A percentile compares a stretch with the other conserved stretches of the same genome.
These are phyloP conservation scores for Pisolithus tinctorius DNA, from an alignment of 768 basidiomycete species.

Conservation along the genomic window DNA sequence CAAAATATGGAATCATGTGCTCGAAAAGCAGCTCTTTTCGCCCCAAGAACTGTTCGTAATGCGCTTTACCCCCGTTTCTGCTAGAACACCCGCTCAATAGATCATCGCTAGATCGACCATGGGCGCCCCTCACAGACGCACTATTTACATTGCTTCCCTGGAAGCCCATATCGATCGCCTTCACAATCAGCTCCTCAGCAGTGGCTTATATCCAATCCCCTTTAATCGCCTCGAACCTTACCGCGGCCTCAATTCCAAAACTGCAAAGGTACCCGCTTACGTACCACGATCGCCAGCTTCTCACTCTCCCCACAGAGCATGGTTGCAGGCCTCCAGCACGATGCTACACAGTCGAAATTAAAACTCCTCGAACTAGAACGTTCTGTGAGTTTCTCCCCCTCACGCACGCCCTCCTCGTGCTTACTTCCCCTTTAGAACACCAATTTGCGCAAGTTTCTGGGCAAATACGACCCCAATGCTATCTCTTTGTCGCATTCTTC, in stretches of 20 bases:
- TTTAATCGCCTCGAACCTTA: conserved; percentile 53
- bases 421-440: conserved; percentile 18
- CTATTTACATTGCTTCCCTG: conserved; percentile 64
- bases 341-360: conserved; percentile 50
- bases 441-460: conserved; percentile 26
- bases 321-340: conserved; percentile 65
- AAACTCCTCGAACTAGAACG: conserved; percentile 66
- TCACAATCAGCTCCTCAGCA: conserved; percentile 48
- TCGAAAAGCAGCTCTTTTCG: conserved; percentile 66
- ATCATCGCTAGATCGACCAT: conserved; percentile 44
- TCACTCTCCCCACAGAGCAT: conserved; percentile 46
- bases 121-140: conserved; percentile 61
- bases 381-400: conserved; percentile 39
- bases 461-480: conserved; percentile 15
- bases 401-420: neutral
- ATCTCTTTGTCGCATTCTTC: conserved; percentile 16
- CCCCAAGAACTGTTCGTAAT: conserved; percentile 56
- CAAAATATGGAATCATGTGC: conserved; percentile 71
- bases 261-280: conserved; percentile 49
- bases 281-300: neutral
- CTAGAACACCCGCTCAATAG: neutral
- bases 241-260: conserved; percentile 69
- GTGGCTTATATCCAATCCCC: conserved; percentile 51
- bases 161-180: conserved; percentile 68
- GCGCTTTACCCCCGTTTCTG: neutral